Evolutionary conservation across 345 rosid species (phyloP).

Genomic region (Hypericum androsaemum): DNA sequence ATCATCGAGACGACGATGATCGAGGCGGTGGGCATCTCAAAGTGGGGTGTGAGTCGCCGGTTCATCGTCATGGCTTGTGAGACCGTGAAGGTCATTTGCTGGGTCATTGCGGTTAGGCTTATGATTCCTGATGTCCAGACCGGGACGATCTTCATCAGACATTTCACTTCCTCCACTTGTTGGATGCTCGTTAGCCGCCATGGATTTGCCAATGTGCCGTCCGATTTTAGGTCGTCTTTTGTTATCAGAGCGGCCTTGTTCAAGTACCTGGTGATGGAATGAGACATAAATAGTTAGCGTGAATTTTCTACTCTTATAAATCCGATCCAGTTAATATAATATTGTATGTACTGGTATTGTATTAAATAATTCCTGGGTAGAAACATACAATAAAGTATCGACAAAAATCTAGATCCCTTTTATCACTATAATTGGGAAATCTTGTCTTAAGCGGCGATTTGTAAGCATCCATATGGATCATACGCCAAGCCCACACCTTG

Average conservation of each 20-base stretch:
- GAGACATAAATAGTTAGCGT: neutral
- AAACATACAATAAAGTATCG: too few species aligned
- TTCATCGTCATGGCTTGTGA: constrained; percentile 20
- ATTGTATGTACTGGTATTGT: too few species aligned
- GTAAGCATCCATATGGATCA: too few species aligned
- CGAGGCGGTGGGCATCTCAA: constrained; percentile 16
- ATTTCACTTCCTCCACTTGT: constrained; percentile 21
- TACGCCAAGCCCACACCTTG: too few species aligned
- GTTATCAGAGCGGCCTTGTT: constrained; percentile 51
- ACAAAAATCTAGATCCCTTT: too few species aligned
- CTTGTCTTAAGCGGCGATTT: too few species aligned
- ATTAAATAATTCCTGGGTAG: too few species aligned
- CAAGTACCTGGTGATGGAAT: constrained; percentile 31
- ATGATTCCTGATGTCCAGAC: constrained; percentile 16
- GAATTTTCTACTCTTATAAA: neutral
- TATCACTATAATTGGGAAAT: too few species aligned
- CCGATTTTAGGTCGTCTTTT: constrained; percentile 35
- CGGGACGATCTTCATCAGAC: constrained; percentile 11
- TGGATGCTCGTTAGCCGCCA: constrained; percentile 11
- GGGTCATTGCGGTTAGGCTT: constrained; percentile 11
- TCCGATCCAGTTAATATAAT: too few species aligned
- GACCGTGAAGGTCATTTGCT: constrained; percentile 18
- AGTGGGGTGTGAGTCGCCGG: constrained; percentile 14
- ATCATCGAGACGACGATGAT: constrained; percentile 9
- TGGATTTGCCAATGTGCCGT: constrained; percentile 27